phyloP scores from a whole-genome alignment of 2,329 filamentous ascomycete species.

The Capronia coronata region DNA sequence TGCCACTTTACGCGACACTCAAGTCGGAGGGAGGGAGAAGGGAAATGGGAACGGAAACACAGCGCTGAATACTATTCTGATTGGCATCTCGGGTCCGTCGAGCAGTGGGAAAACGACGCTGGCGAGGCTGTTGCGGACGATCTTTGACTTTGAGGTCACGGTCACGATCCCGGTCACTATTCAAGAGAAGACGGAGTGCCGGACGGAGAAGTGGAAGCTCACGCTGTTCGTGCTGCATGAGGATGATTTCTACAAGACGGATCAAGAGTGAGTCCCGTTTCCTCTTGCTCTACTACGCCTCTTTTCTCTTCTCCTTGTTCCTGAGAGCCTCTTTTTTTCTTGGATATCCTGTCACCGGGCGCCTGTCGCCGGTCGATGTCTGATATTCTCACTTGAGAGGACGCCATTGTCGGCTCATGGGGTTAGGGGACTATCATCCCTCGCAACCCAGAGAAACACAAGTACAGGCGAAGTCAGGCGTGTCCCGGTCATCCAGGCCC shows the following conservation, averaged over 20 bases:
- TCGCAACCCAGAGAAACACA: too few species aligned
- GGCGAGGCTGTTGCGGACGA: conserved; percentile 71
- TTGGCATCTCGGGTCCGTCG: conserved; percentile 77
- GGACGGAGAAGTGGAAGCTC: conserved; percentile 6
- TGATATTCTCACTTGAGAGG: too few species aligned
- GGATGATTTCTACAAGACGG: conserved; percentile 89
- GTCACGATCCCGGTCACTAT: conserved; percentile 16
- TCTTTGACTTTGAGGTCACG: conserved; percentile 53
- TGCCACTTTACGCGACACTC: too few species aligned
- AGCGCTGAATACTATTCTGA: not conserved
- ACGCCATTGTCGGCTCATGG: too few species aligned
- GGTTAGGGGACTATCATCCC: too few species aligned
- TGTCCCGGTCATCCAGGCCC: too few species aligned
- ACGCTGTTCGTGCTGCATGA: conserved; percentile 73
- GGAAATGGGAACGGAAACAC: not conserved
- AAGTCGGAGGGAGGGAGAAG: not conserved
- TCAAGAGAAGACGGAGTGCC: too few species aligned
- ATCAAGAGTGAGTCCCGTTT: conserved; percentile 56
- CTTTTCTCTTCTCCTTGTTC: not conserved
- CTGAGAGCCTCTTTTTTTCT: too few species aligned
- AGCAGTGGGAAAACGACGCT: conserved; percentile 94
- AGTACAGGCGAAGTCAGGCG: too few species aligned
- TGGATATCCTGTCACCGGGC: too few species aligned
- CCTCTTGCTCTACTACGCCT: too few species aligned
- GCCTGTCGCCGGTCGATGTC: too few species aligned